Evolutionary conservation across 2,329 filamentous ascomycete species (phyloP), one percentile per base, ranked within the genome.

Genomic region (Xylariaceae sp.): DNA sequence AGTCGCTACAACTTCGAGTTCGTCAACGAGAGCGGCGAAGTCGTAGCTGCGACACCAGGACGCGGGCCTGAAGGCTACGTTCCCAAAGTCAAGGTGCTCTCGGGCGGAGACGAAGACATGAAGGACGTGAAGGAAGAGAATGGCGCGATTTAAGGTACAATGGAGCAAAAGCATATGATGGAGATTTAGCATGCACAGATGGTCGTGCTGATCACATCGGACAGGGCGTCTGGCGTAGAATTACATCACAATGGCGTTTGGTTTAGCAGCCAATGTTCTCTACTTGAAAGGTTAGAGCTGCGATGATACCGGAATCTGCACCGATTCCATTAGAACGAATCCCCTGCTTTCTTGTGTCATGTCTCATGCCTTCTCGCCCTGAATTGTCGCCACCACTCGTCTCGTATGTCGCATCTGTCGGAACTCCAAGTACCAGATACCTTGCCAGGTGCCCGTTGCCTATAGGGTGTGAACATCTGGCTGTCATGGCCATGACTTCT

Each of bases 1-100:
- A 95, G 89, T 50, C 79, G 89, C 41, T 98, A 97, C 69, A 94
- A 96, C 67, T 97, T 97, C 61, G 90, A 98, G 61, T 97, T 95
- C 56, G 85, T 97, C 34, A 89, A 98, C 63, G 93, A 98, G 67
- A 78, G 88, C 37, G 91, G 89, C 44, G 84, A 94, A 42, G 83
- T 95, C 6, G 87, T 91, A 17, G 88, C 89, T 2, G 76, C 83
- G 19, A 96, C 90, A 3, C 90, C 90, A 0, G 89, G 89, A 4
- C 73, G 79, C 2, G 78, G 76, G 2, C 73, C 79, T 12, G 72
- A 78, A 8, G 73, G 72, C n/a, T 77, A 79, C 46, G 69, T 77
- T 11, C 81, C 80, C 3, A 75, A 76, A 62, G 79, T 76, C 1
- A 85, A 82, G 60, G 76, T 89, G 11, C 66, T 89, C 36, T 79